Percentiles rank a stretch among this genome's conserved stretches.
These are phyloP conservation scores for Neostapfia colusana DNA, from an alignment of 176 grass and related monocot species.

Conservation along the genomic window DNA sequence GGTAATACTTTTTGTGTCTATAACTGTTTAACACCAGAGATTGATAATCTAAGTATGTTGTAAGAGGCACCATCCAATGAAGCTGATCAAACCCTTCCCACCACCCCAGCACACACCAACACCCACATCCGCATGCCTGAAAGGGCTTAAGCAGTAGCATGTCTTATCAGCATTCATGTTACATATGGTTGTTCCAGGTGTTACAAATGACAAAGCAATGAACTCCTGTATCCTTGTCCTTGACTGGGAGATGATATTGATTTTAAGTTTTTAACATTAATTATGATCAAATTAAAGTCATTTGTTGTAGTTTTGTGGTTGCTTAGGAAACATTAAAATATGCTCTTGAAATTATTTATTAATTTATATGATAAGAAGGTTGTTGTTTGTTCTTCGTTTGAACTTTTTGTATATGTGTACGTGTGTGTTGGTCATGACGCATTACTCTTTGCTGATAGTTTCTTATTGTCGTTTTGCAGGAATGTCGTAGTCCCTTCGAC, in stretches of 20 bases:
- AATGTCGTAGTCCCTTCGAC: constrained; percentile 84
- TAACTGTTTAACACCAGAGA: not conserved
- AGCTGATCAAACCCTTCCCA: not conserved
- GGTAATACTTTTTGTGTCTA: not conserved
- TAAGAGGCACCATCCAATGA: not conserved
- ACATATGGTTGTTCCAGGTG: not conserved
- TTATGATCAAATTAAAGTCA: not conserved
- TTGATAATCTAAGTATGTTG: not conserved
- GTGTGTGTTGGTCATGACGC: not conserved
- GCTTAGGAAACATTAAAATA: not conserved
- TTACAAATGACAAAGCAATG: not conserved
- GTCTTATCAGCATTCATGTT: not conserved
- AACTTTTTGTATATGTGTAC: not conserved
- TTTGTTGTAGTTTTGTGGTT: not conserved
- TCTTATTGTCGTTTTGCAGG: constrained; percentile 42
- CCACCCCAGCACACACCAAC: not conserved
- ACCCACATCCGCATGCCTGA: not conserved
- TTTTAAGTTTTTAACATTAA: not conserved
- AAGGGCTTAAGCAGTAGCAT: not conserved
- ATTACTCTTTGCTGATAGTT: constrained; percentile 35
- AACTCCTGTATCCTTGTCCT: not conserved
- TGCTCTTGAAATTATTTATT: constrained; percentile 4
- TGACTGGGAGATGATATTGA: not conserved
- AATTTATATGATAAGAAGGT: not conserved
- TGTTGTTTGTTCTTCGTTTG: not conserved